Evolutionary conservation across 73 alveolate genomes (phyloP).

Genomic region (Tetrahymena elliotti): DNA sequence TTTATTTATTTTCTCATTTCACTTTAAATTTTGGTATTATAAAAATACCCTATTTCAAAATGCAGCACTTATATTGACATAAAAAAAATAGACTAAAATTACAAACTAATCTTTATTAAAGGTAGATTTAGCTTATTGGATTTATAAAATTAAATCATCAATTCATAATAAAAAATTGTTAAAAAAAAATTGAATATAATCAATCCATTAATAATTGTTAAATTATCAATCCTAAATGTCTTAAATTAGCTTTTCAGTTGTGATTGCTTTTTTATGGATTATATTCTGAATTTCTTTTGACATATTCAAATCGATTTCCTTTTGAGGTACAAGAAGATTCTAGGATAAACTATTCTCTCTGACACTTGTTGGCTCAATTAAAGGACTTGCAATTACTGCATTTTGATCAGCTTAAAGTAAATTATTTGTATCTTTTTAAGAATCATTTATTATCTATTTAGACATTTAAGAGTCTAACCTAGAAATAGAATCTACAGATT

Average conservation of each 20-base stretch:
- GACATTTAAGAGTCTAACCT: not conserved
- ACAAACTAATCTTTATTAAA: too few relatives aligned
- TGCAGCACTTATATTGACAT: too few relatives aligned
- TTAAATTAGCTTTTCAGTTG: not conserved
- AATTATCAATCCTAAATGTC: not conserved
- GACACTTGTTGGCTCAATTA: not conserved
- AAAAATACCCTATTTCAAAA: too few relatives aligned
- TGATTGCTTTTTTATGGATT: not conserved
- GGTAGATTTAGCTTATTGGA: too few relatives aligned
- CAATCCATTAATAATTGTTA: too few relatives aligned
- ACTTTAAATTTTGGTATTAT: too few relatives aligned
- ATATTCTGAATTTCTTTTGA: not conserved
- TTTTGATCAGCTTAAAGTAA: not conserved
- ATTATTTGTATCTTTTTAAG: not conserved
- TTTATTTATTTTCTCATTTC: too few relatives aligned
- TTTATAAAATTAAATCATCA: too few relatives aligned
- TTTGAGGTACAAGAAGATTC: not conserved
- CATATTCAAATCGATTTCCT: not conserved
- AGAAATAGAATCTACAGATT: not conserved
- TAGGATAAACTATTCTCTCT: not conserved
- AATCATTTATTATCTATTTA: too few relatives aligned
- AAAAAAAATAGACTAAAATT: too few relatives aligned
- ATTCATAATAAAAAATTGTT: too few relatives aligned
- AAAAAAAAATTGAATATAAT: too few relatives aligned
- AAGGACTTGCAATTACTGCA: not conserved